Conservation (phyloP, 306 rosid species). For the Cicer arietinum region DNA sequence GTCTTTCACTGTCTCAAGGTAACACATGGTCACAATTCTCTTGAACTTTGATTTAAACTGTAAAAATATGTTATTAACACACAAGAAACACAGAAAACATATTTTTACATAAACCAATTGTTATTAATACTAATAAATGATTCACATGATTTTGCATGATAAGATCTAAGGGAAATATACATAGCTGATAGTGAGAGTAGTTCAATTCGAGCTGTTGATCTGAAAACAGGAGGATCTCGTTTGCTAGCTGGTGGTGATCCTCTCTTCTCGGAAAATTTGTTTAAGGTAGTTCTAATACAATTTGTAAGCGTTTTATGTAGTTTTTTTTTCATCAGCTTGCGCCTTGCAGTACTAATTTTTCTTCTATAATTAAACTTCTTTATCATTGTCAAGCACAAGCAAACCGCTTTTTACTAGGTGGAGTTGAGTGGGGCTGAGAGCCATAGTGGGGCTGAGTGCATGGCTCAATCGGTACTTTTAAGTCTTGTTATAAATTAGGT, state of each 20-base stretch:
- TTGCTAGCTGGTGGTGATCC: slow-evolving; percentile 95
- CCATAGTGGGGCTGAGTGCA: background rate
- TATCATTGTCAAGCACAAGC: slow-evolving; percentile 3
- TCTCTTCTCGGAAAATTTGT: slow-evolving; percentile 77
- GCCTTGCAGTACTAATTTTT: background rate
- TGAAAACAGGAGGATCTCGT: slow-evolving; percentile 85
- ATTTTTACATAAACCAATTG: background rate
- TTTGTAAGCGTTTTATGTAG: slow-evolving; percentile 23
- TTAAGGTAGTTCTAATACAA: slow-evolving; percentile 63
- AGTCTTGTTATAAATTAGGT: background rate
- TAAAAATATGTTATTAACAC: too few species aligned
- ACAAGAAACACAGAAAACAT: too few species aligned
- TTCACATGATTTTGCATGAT: slow-evolving; percentile 41
- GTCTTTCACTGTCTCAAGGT: slow-evolving; percentile 91
- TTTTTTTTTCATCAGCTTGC: slow-evolving; percentile 8
- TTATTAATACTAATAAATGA: slow-evolving; percentile 26
- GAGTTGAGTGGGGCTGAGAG: background rate
- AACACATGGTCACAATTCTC: slow-evolving; percentile 45
- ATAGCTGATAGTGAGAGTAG: slow-evolving; percentile 98
- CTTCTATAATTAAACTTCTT: slow-evolving; percentile 14
- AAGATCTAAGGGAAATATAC: slow-evolving; percentile 71
- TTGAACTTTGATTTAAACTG: slow-evolving; percentile 31
- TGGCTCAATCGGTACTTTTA: background rate
- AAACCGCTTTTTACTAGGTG: background rate
- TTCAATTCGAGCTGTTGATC: slow-evolving; percentile 81